These are phyloP conservation scores for Erodium trifolium DNA, from an alignment of 441 rosid genomes.

Conservation along the genomic window DNA sequence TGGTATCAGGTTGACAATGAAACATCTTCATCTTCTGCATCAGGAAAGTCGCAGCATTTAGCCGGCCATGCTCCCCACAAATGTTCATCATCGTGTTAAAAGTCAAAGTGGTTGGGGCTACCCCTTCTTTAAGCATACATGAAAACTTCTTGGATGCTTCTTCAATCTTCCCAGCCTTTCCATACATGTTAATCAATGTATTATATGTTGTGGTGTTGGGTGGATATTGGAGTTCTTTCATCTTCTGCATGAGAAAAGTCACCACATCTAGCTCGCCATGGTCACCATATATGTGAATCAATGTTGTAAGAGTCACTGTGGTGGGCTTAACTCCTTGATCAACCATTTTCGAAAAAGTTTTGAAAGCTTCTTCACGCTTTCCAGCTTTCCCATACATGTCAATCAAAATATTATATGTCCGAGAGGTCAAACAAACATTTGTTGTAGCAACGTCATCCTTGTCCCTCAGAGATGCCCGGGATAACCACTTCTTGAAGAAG, in stretches of 20 bases:
- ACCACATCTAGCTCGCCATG: background rate
- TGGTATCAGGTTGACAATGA: conserved; percentile 5
- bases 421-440: conserved; percentile 5
- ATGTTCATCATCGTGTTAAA: conserved; percentile 5
- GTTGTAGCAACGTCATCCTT: background rate
- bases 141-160: background rate
- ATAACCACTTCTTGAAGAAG: conserved; percentile 4
- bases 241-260: background rate
- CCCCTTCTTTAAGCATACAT: conserved; percentile 5
- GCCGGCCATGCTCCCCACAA: conserved; percentile 6
- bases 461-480: background rate
- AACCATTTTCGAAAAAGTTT: background rate
- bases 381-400: conserved; percentile 7
- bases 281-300: conserved; percentile 6
- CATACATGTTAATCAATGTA: background rate
- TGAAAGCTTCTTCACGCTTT: background rate
- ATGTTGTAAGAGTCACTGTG: conserved; percentile 5
- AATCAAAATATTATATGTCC: background rate
- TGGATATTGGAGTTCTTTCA: background rate
- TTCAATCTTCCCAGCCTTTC: conserved; percentile 4
- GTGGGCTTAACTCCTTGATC: background rate
- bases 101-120: background rate
- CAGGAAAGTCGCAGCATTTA: background rate
- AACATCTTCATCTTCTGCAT: background rate
- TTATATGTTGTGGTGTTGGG: conserved; percentile 1